A percentile compares a stretch with the other conserved stretches of the same genome.
phyloP scores from a whole-genome alignment of 768 basidiomycete genomes.

The Psilocybe cubensis region DNA sequence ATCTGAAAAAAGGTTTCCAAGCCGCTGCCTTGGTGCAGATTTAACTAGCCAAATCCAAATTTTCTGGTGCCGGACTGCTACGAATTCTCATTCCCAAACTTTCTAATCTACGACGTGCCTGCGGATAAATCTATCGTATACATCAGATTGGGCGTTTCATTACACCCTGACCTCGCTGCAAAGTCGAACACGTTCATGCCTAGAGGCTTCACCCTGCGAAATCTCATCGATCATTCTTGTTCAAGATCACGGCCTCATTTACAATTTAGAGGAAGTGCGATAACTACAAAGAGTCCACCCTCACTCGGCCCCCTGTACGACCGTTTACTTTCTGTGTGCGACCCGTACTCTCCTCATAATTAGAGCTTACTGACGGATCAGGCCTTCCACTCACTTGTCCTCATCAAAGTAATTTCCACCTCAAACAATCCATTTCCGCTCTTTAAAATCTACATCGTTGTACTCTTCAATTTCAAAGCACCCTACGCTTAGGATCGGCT shows the following conservation, averaged over 20 bases:
- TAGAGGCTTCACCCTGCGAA: slow-evolving; percentile 6
- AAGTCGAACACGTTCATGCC: slow-evolving; percentile 21
- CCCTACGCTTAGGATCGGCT: neutral
- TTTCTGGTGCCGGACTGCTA: neutral
- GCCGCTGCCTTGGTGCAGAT: neutral
- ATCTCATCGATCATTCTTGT: neutral
- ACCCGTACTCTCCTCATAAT: neutral
- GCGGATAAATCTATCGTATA: neutral
- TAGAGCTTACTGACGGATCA: neutral
- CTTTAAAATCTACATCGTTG: neutral
- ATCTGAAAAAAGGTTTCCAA: neutral
- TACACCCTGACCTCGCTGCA: neutral
- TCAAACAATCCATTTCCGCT: neutral
- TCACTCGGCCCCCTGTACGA: neutral
- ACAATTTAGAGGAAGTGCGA: neutral
- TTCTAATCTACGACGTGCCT: neutral
- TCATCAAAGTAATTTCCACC: neutral
- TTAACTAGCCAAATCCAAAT: neutral
- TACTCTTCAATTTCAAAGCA: neutral
- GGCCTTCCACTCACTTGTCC: neutral
- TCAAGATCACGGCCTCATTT: neutral
- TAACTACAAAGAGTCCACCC: neutral
- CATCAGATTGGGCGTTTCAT: neutral
- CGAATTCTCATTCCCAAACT: neutral
- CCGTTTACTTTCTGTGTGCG: neutral